Percentiles rank a stretch among this genome's conserved stretches.
These are phyloP conservation scores for Yamadazyma olivae DNA, from an alignment of 805 yeast species.

Conservation along the genomic window DNA sequence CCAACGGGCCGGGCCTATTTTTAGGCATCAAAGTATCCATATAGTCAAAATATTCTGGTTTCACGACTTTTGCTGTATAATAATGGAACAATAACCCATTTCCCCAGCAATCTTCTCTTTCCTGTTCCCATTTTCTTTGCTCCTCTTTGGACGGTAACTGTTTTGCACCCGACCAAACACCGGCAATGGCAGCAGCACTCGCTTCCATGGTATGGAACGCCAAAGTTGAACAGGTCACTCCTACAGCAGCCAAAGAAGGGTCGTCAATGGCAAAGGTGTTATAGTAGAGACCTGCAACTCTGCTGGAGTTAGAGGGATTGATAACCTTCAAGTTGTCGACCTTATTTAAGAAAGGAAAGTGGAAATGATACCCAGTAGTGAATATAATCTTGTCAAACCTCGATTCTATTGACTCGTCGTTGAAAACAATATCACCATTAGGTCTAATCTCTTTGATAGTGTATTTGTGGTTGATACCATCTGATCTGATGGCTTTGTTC, in stretches of 20 bases:
- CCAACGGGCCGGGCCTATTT: constrained; percentile 30
- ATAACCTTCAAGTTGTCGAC: constrained; percentile 16
- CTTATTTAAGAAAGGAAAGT: constrained; percentile 39
- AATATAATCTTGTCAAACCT: constrained; percentile 39
- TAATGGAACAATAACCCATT: constrained; percentile 29
- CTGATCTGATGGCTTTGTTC: constrained; percentile 34
- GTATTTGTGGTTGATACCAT: constrained; percentile 28
- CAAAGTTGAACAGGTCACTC: constrained; percentile 40
- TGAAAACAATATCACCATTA: constrained; percentile 22
- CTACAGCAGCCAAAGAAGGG: constrained; percentile 41
- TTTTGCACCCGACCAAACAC: constrained; percentile 47
- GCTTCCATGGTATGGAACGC: constrained; percentile 51
- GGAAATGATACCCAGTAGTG: constrained; percentile 52
- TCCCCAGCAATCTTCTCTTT: constrained; percentile 19
- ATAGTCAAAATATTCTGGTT: constrained; percentile 24
- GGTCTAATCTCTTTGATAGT: constrained; percentile 19
- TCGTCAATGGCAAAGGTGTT: constrained; percentile 40
- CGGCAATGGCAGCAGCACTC: constrained; percentile 53
- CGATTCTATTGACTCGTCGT: constrained; percentile 22
- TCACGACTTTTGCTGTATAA: constrained; percentile 23
- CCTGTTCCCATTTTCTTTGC: constrained; percentile 33
- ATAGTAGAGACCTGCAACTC: constrained; percentile 36
- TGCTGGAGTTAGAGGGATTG: constrained; percentile 22
- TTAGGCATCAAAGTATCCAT: constrained; percentile 22
- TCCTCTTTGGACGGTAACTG: constrained; percentile 38